A percentile compares a stretch with the other conserved stretches of the same genome.
These are phyloP conservation scores for Pichia rugopelliculosa DNA, from an alignment of 805 yeast genomes.

Conservation along the genomic window DNA sequence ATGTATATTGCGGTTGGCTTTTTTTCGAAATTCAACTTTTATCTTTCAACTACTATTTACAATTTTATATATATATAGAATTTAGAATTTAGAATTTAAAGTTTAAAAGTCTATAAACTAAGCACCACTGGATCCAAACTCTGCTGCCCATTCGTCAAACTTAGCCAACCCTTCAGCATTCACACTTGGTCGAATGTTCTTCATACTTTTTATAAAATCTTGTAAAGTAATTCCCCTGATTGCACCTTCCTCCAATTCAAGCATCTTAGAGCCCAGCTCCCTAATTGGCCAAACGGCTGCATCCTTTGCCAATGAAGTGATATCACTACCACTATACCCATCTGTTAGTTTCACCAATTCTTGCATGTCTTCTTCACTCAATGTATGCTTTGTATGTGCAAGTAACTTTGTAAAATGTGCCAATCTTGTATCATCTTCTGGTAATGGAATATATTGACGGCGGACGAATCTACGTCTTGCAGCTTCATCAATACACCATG, in stretches of 20 bases:
- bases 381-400: conserved; percentile 62
- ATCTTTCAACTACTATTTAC: no score
- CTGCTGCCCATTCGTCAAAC: conserved; percentile 84
- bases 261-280: conserved; percentile 76
- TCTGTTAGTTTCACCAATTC: conserved; percentile 55
- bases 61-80: no score
- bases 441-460: conserved; percentile 88
- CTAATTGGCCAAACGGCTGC: conserved; percentile 98
- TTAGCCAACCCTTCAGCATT: conserved; percentile 68
- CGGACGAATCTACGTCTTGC: conserved; percentile 90
- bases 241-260: conserved; percentile 59
- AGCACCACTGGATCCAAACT: conserved; percentile 85
- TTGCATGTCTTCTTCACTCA: conserved; percentile 56
- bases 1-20: no score
- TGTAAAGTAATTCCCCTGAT: conserved; percentile 67
- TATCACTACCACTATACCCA: conserved; percentile 81
- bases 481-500: conserved; percentile 97
- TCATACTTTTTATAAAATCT: conserved; percentile 73
- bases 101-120: no score
- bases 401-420: conserved; percentile 64
- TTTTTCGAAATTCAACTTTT: no score
- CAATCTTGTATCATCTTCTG: conserved; percentile 75
- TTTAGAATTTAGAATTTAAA: no score
- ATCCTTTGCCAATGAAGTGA: conserved; percentile 89
- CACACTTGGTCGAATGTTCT: conserved; percentile 81